Evolutionary conservation across 257 asterid species (phyloP), one percentile per base, ranked within the genome.

Genomic region (Echium plantagineum): DNA sequence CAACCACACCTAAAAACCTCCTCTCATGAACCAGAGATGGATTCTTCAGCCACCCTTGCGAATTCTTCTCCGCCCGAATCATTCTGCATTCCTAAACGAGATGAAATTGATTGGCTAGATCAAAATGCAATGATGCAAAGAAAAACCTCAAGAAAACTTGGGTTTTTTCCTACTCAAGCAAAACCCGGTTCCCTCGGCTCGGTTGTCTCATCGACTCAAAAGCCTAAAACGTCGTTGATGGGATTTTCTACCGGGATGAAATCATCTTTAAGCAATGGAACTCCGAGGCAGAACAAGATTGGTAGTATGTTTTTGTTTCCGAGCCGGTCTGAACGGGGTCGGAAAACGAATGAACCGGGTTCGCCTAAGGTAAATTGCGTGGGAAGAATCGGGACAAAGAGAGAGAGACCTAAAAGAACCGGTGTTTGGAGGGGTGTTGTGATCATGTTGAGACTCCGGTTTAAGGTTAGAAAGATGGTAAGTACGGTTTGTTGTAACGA

Each of bases 41-140:
- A 28, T 28, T 68, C 69, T n/a, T 59, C 79, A 0, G 71, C 67
- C 18, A 62, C 69, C 49, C 56, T 55, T 63, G 58, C 67, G 28
- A 89, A 82, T 69, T 74, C 80, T 69, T 74, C 80, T 9, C 94
- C 94, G 0, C 94, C 94, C 0, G 85, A 85, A 2, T 82, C 94
- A 2, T 82, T 85, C 63, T 76, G 77, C 73, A 69, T 85, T 53
- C 64, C 87, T 1, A 54, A 55, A 58, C 80, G 70, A 60, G 63
- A 75, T 20, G 89, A 85, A 32, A 75, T 57, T 48, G 87, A 80
- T 51, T 85, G 94, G 94, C 68, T 74, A 47, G 67, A 76, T 15
- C 74, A 73, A 38, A 73, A 82, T 59, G 89, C 89, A 15, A 64
- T 76, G 32, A 76, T 82, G 77, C 80, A 85, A 67, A 81, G 89